These are phyloP conservation scores for Linnemannia zychae DNA, from an alignment of 192 early-diverging fungal species.

Conservation along the genomic window DNA sequence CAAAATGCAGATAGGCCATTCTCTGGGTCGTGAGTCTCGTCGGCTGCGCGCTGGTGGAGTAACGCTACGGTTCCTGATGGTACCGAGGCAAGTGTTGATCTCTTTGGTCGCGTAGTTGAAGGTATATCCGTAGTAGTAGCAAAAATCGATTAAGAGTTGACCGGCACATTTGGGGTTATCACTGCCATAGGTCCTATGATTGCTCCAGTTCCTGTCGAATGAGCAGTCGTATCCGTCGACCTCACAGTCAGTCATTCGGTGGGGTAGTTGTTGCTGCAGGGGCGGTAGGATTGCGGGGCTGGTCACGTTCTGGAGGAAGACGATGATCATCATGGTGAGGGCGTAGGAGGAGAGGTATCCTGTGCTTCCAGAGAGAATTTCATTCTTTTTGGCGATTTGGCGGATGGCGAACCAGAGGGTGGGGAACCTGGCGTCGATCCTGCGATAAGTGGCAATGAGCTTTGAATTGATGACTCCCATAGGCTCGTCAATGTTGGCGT, in stretches of 20 bases:
- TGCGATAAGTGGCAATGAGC: constrained; percentile 12
- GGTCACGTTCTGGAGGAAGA: neutral
- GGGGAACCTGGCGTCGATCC: constrained; percentile 7
- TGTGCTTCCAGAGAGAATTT: constrained; percentile 4
- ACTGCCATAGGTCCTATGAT: neutral
- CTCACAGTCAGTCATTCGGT: neutral
- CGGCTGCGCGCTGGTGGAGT: neutral
- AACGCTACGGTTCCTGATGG: neutral
- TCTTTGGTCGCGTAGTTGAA: constrained; percentile 3
- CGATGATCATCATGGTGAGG: constrained; percentile 18
- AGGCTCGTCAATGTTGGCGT: constrained; percentile 13
- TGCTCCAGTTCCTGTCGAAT: constrained; percentile 15
- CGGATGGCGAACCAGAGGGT: constrained; percentile 21
- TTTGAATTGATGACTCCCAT: constrained; percentile 7
- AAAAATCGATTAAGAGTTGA: neutral
- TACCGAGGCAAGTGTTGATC: constrained; percentile 2
- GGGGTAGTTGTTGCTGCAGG: neutral
- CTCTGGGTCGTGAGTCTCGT: neutral
- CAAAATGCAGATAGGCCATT: neutral
- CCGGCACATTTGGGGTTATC: neutral
- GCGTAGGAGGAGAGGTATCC: constrained; percentile 12
- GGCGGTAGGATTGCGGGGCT: constrained; percentile 9
- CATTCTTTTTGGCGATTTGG: neutral
- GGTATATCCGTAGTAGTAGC: neutral
- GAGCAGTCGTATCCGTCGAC: constrained; percentile 13